A percentile compares a stretch with the other conserved stretches of the same genome.
Conservation (phyloP, 176 grass and related monocot species). For the Tillandsia leiboldiana region DNA sequence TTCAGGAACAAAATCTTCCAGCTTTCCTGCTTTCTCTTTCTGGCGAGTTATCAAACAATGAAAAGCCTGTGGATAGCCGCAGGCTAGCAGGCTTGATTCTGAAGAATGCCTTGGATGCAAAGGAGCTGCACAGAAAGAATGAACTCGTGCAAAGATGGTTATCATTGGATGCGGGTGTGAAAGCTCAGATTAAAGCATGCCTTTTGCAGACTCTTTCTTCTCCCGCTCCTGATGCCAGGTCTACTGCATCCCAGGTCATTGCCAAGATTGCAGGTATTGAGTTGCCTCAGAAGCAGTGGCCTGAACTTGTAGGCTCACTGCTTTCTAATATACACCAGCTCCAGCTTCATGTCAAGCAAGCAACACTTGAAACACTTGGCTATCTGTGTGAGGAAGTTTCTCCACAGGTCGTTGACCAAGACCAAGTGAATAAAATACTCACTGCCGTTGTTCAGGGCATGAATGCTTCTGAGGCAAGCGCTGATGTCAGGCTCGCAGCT, state of each 20-base stretch:
- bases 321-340: constrained; percentile 79
- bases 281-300: constrained; percentile 82
- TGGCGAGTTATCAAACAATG: constrained; percentile 50
- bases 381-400: constrained; percentile 81
- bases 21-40: constrained; percentile 66
- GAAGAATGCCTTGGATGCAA: constrained; percentile 75
- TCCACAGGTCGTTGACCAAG: constrained; percentile 65
- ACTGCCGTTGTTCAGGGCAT: constrained; percentile 90
- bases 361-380: constrained; percentile 72
- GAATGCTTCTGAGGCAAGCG: constrained; percentile 72
- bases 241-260: constrained; percentile 78
- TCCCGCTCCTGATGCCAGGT: constrained; percentile 67
- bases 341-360: constrained; percentile 64
- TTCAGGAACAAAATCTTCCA: constrained; percentile 83
- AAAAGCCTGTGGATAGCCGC: constrained; percentile 71
- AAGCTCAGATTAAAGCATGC: constrained; percentile 66
- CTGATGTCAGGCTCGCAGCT: constrained; percentile 77
- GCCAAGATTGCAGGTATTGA: constrained; percentile 82
- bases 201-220: constrained; percentile 72
- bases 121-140: constrained; percentile 79
- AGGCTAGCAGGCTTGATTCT: constrained; percentile 74
- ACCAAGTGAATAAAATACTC: constrained; percentile 79
- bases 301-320: constrained; percentile 55
- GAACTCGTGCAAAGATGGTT: constrained; percentile 87
- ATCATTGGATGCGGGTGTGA: constrained; percentile 48